These are phyloP conservation scores for Russula olivacea DNA, from an alignment of 768 basidiomycete genomes.

Conservation along the genomic window DNA sequence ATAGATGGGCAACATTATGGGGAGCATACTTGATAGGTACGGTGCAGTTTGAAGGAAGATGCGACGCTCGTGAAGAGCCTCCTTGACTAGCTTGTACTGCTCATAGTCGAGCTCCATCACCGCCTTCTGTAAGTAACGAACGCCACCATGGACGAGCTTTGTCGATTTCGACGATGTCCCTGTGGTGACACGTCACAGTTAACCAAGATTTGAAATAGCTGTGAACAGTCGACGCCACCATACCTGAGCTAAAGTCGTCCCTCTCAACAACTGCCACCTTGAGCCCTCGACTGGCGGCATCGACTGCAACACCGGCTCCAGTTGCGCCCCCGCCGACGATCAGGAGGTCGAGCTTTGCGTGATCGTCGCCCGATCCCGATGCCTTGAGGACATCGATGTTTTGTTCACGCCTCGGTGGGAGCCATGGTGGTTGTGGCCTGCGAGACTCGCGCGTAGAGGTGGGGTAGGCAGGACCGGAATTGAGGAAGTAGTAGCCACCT, in stretches of 20 bases:
- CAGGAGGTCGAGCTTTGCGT: constrained; percentile 68
- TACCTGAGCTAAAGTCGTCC: constrained; percentile 87
- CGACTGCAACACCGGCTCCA: constrained; percentile 93
- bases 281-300: constrained; percentile 87
- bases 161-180: constrained; percentile 97
- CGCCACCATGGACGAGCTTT: constrained; percentile 97
- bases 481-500: constrained; percentile 64
- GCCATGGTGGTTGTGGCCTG: constrained; percentile 75
- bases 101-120: constrained; percentile 94
- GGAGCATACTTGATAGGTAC: constrained; percentile 86
- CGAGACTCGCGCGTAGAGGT: constrained; percentile 57
- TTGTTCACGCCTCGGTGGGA: constrained; percentile 60
- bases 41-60: constrained; percentile 96
- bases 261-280: constrained; percentile 91
- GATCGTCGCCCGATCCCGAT: constrained; percentile 33
- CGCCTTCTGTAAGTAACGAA: constrained; percentile 96
- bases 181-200: constrained; percentile 28
- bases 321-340: constrained; percentile 94
- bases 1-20: constrained; percentile 97
- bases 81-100: constrained; percentile 93
- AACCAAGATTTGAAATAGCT: neutral
- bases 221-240: constrained; percentile 23
- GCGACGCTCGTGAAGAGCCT: constrained; percentile 86
- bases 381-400: constrained; percentile 57
- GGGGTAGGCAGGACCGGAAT: constrained; percentile 66